phyloP scores from a whole-genome alignment of 192 early-diverging fungal genomes.

The Oehlia diaphana region DNA sequence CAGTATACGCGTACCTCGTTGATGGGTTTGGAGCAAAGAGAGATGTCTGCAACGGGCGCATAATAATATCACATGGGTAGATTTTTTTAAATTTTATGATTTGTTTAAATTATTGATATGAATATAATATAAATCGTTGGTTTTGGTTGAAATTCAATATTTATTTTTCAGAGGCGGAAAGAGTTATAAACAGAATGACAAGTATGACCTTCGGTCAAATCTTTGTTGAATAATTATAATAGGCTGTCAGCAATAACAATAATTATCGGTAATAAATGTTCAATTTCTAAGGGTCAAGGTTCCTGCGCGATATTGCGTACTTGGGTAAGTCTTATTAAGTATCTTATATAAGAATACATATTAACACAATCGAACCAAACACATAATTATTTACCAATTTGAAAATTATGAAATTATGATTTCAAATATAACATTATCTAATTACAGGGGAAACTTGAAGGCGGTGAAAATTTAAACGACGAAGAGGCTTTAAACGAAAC shows the following conservation, averaged over 20 bases:
- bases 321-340: background rate
- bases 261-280: background rate
- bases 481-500: background rate
- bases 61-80: slow-evolving; percentile 11
- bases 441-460: background rate
- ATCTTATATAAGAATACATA: background rate
- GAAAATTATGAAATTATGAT: background rate
- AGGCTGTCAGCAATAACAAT: background rate
- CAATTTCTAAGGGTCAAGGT: background rate
- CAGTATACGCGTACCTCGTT: background rate
- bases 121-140: background rate
- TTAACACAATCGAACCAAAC: background rate
- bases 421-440: background rate
- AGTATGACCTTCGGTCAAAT: background rate
- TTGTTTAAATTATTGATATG: background rate
- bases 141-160: background rate
- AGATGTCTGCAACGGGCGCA: background rate
- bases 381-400: background rate
- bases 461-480: background rate
- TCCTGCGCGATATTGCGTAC: slow-evolving; percentile 3
- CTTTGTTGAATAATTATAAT: too few species aligned
- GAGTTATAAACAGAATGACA: background rate
- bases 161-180: background rate
- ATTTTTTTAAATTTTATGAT: background rate
- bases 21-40: background rate